These are phyloP conservation scores for Epichloe typhina DNA, from an alignment of 2,329 filamentous ascomycete genomes.

Conservation along the genomic window DNA sequence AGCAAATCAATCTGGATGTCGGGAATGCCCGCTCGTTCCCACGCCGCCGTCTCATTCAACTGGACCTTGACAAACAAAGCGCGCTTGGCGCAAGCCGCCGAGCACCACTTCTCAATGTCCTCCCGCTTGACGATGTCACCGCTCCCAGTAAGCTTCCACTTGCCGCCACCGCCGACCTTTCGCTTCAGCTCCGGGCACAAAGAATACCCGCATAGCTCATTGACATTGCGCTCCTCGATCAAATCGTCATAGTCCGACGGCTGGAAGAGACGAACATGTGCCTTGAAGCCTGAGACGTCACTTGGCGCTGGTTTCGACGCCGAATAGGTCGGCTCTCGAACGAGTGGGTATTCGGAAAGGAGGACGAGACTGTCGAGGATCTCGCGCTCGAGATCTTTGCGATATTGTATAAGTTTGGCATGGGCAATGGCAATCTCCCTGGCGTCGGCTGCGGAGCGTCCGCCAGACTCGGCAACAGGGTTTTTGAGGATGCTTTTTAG, in stretches of 20 bases:
- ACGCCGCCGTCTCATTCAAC: constrained; percentile 71
- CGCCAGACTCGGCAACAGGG: constrained; percentile 11
- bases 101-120: constrained; percentile 80
- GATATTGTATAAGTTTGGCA: constrained; percentile 68
- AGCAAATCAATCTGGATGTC: constrained; percentile 47
- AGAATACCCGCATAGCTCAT: constrained; percentile 68
- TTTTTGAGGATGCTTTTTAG: constrained; percentile 52
- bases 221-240: constrained; percentile 77
- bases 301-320: constrained; percentile 37
- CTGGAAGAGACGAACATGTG: constrained; percentile 60
- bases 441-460: constrained; percentile 23
- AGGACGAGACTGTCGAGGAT: constrained; percentile 62
- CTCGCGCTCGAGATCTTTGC: constrained; percentile 61
- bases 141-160: constrained; percentile 51
- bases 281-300: constrained; percentile 54
- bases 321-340: constrained; percentile 17
- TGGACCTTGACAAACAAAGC: constrained; percentile 83
- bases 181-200: constrained; percentile 58
- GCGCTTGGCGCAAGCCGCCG: constrained; percentile 59
- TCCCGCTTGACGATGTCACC: constrained; percentile 52
- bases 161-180: constrained; percentile 40
- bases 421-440: constrained; percentile 66
- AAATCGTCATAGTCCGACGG: constrained; percentile 82
- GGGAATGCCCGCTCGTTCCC: constrained; percentile 56
- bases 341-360: constrained; percentile 48